Evolutionary conservation across 2,329 filamentous ascomycete species (phyloP).

Genomic region (Scolecobasidium constrictum): DNA sequence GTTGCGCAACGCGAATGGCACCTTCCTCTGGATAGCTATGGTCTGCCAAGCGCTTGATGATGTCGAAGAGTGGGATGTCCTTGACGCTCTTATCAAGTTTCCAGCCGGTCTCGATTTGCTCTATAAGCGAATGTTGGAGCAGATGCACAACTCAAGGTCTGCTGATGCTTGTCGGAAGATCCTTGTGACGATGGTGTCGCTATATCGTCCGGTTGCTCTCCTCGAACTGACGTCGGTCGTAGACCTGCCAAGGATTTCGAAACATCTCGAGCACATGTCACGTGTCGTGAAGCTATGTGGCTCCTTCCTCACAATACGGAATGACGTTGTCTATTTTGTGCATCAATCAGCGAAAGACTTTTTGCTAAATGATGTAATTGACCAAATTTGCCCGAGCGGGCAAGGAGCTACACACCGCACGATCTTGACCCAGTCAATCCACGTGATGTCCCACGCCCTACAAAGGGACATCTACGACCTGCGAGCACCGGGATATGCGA

Average conservation of each 20-base stretch:
- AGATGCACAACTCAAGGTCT: constrained; percentile 21
- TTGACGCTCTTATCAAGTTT: constrained; percentile 16
- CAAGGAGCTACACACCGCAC: constrained; percentile 16
- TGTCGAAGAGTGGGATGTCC: constrained; percentile 11
- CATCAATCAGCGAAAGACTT: constrained; percentile 36
- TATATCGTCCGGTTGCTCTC: constrained; percentile 27
- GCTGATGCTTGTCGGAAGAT: constrained; percentile 22
- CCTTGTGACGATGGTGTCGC: constrained; percentile 20
- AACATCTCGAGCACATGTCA: constrained; percentile 15
- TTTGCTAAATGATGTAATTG: constrained; percentile 16
- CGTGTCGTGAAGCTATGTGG: constrained; percentile 26
- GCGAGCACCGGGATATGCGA: constrained; percentile 11
- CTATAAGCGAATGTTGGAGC: constrained; percentile 28
- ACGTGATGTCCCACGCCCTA: constrained; percentile 15
- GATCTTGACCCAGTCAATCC: constrained; percentile 26
- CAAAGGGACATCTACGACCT: constrained; percentile 18
- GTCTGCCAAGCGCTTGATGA: constrained; percentile 24
- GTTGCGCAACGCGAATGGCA: constrained; percentile 23
- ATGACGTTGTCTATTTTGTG: constrained; percentile 24
- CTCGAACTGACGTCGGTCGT: constrained; percentile 21
- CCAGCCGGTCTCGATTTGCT: constrained; percentile 25
- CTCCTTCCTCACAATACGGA: constrained; percentile 28
- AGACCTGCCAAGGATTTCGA: constrained; percentile 10
- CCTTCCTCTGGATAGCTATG: constrained; percentile 36
- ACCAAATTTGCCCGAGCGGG: constrained; percentile 20